A percentile compares a stretch with the other conserved stretches of the same genome.
These are phyloP conservation scores for Metschnikowia rubicola DNA, from an alignment of 805 yeast genomes.

Conservation along the genomic window DNA sequence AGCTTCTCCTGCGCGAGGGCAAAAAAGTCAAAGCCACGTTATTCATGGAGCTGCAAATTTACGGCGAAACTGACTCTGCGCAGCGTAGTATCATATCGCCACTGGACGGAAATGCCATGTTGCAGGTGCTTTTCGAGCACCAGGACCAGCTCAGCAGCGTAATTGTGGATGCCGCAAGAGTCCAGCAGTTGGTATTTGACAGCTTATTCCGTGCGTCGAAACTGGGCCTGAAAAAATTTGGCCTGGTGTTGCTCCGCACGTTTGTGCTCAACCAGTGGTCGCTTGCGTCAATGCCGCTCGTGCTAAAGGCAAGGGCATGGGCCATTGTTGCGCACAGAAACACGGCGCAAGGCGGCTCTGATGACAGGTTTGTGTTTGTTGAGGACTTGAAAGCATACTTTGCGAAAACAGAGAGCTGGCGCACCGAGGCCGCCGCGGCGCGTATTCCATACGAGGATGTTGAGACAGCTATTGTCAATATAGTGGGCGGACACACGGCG, in stretches of 20 bases:
- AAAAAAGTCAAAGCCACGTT: constrained; percentile 35
- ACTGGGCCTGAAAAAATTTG: constrained; percentile 49
- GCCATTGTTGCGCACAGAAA: constrained; percentile 23
- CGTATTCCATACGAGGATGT: constrained; percentile 50
- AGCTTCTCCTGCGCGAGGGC: constrained; percentile 30
- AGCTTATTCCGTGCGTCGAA: constrained; percentile 40
- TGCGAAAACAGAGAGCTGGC: constrained; percentile 44
- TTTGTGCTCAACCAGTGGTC: constrained; percentile 70
- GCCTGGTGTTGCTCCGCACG: constrained; percentile 52
- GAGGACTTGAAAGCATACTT: constrained; percentile 30
- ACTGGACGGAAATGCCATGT: constrained; percentile 51
- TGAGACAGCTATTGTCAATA: constrained; percentile 55
- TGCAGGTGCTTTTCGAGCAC: constrained; percentile 26
- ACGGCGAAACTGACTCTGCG: constrained; percentile 46
- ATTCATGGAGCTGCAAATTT: constrained; percentile 53
- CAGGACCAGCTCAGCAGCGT: constrained; percentile 22
- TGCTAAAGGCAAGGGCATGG: constrained; percentile 50
- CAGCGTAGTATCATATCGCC: constrained; percentile 59
- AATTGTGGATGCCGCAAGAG: constrained; percentile 25
- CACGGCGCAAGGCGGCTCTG: constrained; percentile 21
- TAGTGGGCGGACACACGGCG: constrained; percentile 45
- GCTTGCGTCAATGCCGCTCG: constrained; percentile 29
- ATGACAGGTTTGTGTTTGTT: constrained; percentile 30
- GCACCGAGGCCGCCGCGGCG: constrained; percentile 40
- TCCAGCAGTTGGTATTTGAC: constrained; percentile 25